A percentile compares a stretch with the other conserved stretches of the same genome.
Conservation (phyloP, 2,329 filamentous ascomycete genomes). For the Xylariaceae sp. region DNA sequence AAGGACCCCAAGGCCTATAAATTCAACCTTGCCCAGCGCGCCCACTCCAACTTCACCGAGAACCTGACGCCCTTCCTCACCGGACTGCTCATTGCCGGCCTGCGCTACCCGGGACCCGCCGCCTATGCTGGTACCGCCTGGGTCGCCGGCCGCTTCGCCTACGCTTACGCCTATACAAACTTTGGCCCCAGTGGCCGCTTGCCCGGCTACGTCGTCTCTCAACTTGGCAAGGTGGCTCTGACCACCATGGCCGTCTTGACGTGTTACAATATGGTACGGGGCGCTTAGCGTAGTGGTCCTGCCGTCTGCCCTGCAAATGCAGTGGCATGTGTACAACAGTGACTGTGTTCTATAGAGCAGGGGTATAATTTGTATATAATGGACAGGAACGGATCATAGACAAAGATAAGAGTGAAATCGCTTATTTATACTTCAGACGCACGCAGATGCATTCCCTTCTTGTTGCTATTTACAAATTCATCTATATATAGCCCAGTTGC, state of each 20-base stretch:
- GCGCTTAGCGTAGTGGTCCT: conserved; percentile 22
- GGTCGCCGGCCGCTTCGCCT: conserved; percentile 59
- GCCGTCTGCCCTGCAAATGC: too few species aligned
- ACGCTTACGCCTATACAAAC: conserved; percentile 61
- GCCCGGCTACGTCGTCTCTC: conserved; percentile 46
- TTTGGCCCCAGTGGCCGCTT: conserved; percentile 54
- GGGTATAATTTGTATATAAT: too few species aligned
- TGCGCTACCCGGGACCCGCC: conserved; percentile 59
- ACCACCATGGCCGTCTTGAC: conserved; percentile 54
- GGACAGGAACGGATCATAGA: too few species aligned
- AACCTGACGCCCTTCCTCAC: conserved; percentile 61
- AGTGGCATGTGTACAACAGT: too few species aligned
- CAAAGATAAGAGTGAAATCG: too few species aligned
- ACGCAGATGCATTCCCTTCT: too few species aligned
- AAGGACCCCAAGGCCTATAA: conserved; percentile 60
- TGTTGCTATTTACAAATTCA: too few species aligned
- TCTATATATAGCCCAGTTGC: too few species aligned
- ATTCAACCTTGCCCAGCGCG: conserved; percentile 63
- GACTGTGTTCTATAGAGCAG: too few species aligned
- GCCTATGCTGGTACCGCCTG: conserved; percentile 59
- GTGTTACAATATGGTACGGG: conserved; percentile 45
- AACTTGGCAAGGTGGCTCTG: conserved; percentile 47
- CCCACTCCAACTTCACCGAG: conserved; percentile 69
- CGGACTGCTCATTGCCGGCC: conserved; percentile 61
- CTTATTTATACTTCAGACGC: too few species aligned